Base-by-base conservation (phyloP, 306 rosid genomes). In the Rosa lucieae region DNA sequence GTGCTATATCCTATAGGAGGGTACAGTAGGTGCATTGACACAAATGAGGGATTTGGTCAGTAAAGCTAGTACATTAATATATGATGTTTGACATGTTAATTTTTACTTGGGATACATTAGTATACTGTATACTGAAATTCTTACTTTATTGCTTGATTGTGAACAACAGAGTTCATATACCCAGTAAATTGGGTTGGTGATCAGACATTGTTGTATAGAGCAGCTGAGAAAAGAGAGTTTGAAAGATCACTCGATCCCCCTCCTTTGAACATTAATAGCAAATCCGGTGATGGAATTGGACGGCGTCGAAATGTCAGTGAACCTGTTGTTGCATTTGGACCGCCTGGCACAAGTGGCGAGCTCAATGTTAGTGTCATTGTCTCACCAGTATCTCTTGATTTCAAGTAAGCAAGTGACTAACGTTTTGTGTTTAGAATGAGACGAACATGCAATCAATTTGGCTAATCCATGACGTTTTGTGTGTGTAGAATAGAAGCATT, bases 101-200 rank as follows among this genome's bases (percentile, higher is more conserved):
- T 43, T 43, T 55, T 46, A 10, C 37, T 51, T 52, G 29, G 2
- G 14, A 42, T 40, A 61, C 18, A 39, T 4, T 37, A 35, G 8
- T 20, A 18, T 8, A 66, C 37, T 43, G 8, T 20, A 18, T 8
- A 66, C 37, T 43, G 26, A 48, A 17, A 4, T 67, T 14, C n/a
- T 42, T 11, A 58, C 70, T 68, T 8, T 42, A 17, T 62, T 40
- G 48, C 37, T 40, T 48, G 6, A 35, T 48, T 74, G 77, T 51
- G 71, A 72, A 70, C 15, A 0, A 78, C 89, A 93, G 96, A 92
- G 77, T 93, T 95, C 59, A 87, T 95, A 88, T 95, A 93, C 84
- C 99, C 99, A 40, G 89, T 86, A 55, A 87, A 79, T 66, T 95
- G 98, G 99, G 97, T 93, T 73, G 97, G 99, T 84, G 98, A 91